These are phyloP conservation scores for Arabis hirsuta DNA, from an alignment of 345 rosid species.

Conservation along the genomic window DNA sequence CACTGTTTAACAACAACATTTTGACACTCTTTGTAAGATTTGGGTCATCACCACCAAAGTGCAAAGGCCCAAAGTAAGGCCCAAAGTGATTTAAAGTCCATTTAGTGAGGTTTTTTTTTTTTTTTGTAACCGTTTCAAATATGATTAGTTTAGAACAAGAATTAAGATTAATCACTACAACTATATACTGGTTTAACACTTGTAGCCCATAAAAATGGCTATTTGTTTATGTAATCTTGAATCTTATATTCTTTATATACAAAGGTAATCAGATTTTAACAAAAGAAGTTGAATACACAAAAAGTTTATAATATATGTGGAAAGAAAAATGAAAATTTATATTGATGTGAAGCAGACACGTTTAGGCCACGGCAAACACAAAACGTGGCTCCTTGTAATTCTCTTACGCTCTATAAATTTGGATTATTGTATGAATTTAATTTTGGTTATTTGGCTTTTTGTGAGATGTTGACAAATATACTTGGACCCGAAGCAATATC, in stretches of 20 bases:
- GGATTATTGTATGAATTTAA: constrained; percentile 27
- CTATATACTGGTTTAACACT: background rate
- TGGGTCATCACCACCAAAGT: background rate
- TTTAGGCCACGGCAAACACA: constrained; percentile 37
- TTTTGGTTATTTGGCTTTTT: constrained; percentile 24
- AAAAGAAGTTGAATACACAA: background rate
- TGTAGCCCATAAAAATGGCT: constrained; percentile 1
- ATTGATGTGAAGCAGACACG: constrained; percentile 47
- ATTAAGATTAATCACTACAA: background rate
- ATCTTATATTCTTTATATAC: constrained; percentile 5
- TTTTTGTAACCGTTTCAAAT: too few relatives aligned
- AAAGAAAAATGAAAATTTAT: constrained; percentile 10
- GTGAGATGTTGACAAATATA: constrained; percentile 40
- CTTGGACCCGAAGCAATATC: constrained; percentile 44
- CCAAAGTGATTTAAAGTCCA: too few relatives aligned
- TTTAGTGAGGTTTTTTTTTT: too few relatives aligned
- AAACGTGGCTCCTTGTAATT: constrained; percentile 46
- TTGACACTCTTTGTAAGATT: background rate
- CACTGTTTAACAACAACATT: background rate
- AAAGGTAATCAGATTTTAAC: constrained; percentile 34
- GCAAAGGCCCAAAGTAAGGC: too few relatives aligned
- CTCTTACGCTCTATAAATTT: constrained; percentile 34
- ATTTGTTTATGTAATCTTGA: constrained; percentile 20
- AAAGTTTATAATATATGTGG: constrained; percentile 1
- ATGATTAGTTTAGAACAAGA: background rate